phyloP scores from a whole-genome alignment of 345 rosid genomes.

The Heritiera fomes region DNA sequence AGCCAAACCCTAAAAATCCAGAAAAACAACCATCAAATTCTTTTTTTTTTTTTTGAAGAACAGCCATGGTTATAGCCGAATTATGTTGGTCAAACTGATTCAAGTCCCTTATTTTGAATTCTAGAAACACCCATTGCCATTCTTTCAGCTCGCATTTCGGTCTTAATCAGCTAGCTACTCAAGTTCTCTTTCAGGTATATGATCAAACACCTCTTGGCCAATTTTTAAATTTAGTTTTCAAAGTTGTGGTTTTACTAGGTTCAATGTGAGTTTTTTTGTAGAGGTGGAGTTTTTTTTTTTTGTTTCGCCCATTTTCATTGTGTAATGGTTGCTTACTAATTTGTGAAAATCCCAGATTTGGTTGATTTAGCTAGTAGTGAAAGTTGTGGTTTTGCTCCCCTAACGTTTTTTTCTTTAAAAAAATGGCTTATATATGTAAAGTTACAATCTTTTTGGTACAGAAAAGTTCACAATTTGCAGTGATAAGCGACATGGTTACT shows the following conservation, averaged over 20 bases:
- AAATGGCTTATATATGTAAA: neutral
- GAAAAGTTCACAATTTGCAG: neutral
- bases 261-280: neutral
- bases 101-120: neutral
- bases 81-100: slow-evolving; percentile 18
- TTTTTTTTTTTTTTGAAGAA: no score
- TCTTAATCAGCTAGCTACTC: slow-evolving; percentile 11
- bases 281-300: neutral
- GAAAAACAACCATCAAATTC: neutral
- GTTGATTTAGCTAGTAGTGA: neutral
- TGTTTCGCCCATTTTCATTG: neutral
- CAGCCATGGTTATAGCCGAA: neutral
- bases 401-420: neutral
- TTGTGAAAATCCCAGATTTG: neutral
- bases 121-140: neutral
- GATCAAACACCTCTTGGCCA: slow-evolving; percentile 14
- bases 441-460: neutral
- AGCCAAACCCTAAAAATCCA: slow-evolving; percentile 14
- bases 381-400: slow-evolving; percentile 7
- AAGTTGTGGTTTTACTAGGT: neutral
- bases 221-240: neutral
- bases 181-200: slow-evolving; percentile 29
- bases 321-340: neutral
- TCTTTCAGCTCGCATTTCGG: neutral
- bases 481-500: neutral